Conservation (phyloP, 306 rosid species). For the Cucurbita argyrosperma region DNA sequence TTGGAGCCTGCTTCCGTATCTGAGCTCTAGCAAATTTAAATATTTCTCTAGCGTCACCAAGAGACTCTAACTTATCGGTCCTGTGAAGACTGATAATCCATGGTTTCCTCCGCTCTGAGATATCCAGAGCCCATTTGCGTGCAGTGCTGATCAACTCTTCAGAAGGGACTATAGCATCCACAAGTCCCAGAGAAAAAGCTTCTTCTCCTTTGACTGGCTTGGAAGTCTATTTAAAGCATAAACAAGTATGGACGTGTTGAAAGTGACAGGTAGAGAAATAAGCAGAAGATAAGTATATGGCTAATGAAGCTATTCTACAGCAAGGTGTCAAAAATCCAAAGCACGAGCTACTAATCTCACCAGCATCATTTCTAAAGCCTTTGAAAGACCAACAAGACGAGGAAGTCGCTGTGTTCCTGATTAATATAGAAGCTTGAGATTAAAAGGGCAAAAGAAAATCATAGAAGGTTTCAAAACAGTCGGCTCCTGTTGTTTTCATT, state of each 20-base stretch:
- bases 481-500: neutral
- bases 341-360: slow-evolving; percentile 22
- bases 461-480: neutral
- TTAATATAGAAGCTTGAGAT: slow-evolving; percentile 18
- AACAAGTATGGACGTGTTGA: neutral
- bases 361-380: slow-evolving; percentile 90
- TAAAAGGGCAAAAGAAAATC: slow-evolving; percentile 8
- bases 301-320: neutral
- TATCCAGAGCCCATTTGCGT: slow-evolving; percentile 81
- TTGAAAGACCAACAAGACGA: slow-evolving; percentile 90
- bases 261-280: neutral
- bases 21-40: slow-evolving; percentile 69
- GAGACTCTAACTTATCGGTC: slow-evolving; percentile 73
- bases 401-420: slow-evolving; percentile 97
- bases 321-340: neutral
- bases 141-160: slow-evolving; percentile 60
- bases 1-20: slow-evolving; percentile 62
- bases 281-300: neutral
- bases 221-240: slow-evolving; percentile 37
- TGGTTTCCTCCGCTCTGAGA: slow-evolving; percentile 46
- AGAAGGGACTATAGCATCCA: slow-evolving; percentile 60
- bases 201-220: slow-evolving; percentile 77
- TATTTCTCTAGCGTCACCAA: slow-evolving; percentile 87
- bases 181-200: slow-evolving; percentile 71
- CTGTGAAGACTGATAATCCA: slow-evolving; percentile 84